phyloP scores from a whole-genome alignment of 176 grass and related monocot species.

The Rhipidocladum racemiflorum region DNA sequence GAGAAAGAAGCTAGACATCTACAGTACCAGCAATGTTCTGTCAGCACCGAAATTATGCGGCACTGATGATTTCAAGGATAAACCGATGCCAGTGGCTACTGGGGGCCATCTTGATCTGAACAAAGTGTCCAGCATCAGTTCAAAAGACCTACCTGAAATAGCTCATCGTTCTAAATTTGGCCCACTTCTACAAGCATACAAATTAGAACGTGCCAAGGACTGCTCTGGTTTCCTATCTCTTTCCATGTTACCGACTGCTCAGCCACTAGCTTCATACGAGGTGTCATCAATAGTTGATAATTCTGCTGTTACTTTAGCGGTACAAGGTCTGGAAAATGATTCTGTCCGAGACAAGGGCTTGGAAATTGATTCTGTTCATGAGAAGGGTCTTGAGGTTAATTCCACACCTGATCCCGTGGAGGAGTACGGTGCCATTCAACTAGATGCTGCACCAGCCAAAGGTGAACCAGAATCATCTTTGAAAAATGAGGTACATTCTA shows the following conservation, averaged over 20 bases:
- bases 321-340: conserved; percentile 31
- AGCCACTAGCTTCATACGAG: conserved; percentile 30
- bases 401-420: conserved; percentile 25
- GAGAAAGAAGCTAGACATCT: conserved; percentile 83
- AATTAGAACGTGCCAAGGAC: conserved; percentile 32
- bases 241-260: conserved; percentile 27
- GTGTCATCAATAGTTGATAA: conserved; percentile 34
- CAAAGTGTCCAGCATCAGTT: conserved; percentile 21
- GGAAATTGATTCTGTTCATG: conserved; percentile 31
- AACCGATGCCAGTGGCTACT: conserved; percentile 1
- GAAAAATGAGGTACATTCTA: conserved; percentile 33
- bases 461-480: conserved; percentile 13
- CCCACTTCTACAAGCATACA: conserved; percentile 30
- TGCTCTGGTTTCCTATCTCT: conserved; percentile 32
- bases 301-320: conserved; percentile 37
- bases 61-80: conserved; percentile 49
- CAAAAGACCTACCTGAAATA: conserved; percentile 37
- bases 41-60: conserved; percentile 32
- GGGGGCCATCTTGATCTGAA: conserved; percentile 43
- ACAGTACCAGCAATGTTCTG: conserved; percentile 37
- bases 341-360: conserved; percentile 42
- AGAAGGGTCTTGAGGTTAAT: conserved; percentile 34
- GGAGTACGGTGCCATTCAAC: conserved; percentile 8
- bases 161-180: conserved; percentile 31
- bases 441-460: conserved; percentile 32